Evolutionary conservation across 169 alveolate genomes (phyloP).

Genomic region (Plasmodium fragile): DNA sequence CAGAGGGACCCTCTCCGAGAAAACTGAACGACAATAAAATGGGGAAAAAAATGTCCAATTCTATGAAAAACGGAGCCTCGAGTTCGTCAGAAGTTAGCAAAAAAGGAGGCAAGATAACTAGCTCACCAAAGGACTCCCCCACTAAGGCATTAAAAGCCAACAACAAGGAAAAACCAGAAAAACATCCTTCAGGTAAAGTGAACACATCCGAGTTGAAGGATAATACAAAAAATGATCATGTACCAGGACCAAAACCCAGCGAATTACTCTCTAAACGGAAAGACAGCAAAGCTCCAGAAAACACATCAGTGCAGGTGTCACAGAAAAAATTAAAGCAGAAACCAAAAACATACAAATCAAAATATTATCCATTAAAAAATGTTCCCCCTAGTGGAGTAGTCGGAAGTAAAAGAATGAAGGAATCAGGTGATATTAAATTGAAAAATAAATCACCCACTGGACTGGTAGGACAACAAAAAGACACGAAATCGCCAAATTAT

Average conservation of each 20-base stretch:
- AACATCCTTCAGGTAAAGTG: not conserved
- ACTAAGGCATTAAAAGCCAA: not conserved
- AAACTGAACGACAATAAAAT: not conserved
- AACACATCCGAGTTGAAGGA: not conserved
- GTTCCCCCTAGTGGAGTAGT: conserved; percentile 10
- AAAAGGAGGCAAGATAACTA: not conserved
- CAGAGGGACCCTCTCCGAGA: not conserved
- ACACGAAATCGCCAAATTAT: not conserved
- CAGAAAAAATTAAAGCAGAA: not conserved
- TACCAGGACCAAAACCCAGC: not conserved
- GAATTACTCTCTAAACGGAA: not conserved
- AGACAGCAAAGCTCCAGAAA: not conserved
- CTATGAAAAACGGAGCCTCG: not conserved
- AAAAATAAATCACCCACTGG: not conserved
- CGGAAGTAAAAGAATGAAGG: not conserved
- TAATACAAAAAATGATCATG: too few relatives aligned
- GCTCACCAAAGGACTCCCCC: not conserved
- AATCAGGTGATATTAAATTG: not conserved
- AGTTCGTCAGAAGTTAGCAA: not conserved
- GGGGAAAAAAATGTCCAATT: not conserved
- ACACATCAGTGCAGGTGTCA: not conserved
- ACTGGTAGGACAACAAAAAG: not conserved
- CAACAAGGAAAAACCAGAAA: not conserved
- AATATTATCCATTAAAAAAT: not conserved
- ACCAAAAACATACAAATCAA: not conserved